Conservation (phyloP, 1,284 basidiomycete genomes). For the Pascua guehoae region DNA sequence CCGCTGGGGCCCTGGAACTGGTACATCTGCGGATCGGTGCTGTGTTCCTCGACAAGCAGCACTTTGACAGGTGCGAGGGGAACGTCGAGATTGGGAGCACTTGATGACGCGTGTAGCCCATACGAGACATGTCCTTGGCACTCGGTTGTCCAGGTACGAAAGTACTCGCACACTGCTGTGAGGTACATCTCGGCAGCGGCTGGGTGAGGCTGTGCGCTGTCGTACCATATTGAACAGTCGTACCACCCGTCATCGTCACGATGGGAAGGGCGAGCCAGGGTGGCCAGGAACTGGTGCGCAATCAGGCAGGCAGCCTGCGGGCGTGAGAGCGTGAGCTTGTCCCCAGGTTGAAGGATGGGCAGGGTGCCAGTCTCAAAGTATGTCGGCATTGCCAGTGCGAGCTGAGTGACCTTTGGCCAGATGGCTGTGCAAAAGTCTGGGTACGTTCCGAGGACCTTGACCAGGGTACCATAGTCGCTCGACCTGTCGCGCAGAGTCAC, state of each 20-base stretch:
- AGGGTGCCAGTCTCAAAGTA: too few species aligned
- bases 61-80: not conserved
- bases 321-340: too few species aligned
- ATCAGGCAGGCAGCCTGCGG: not conserved
- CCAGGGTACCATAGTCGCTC: not conserved
- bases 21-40: not conserved
- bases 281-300: not conserved
- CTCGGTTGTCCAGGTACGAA: not conserved
- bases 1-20: not conserved
- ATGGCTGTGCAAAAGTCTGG: too few species aligned
- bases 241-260: not conserved
- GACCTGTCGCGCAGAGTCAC: not conserved
- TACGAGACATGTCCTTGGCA: too few species aligned
- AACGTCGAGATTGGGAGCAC: too few species aligned
- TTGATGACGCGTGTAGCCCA: too few species aligned
- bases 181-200: not conserved
- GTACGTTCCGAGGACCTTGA: not conserved
- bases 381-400: too few species aligned
- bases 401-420: too few species aligned
- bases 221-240: conserved; percentile 2
- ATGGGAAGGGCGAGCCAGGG: not conserved
- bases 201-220: not conserved
- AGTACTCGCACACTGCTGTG: not conserved
- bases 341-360: too few species aligned
- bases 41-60: not conserved